Conservation (phyloP, 768 basidiomycete species). For the Saitozyma podzolica region DNA sequence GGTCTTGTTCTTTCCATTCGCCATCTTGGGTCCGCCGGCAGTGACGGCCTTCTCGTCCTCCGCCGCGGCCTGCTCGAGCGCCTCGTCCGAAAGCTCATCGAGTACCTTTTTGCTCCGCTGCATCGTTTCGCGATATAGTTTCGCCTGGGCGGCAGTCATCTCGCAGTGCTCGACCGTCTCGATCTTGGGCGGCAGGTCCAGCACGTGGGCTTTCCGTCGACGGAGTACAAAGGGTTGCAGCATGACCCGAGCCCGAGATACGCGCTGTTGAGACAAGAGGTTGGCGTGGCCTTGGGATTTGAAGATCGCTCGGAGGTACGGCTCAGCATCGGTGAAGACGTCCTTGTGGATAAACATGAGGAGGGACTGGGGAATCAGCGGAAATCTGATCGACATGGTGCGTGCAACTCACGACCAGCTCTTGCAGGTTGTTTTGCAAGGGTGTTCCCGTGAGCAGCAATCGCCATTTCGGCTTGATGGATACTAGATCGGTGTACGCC, state of each 20-base stretch:
- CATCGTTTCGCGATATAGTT: slow-evolving; percentile 82
- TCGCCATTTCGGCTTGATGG: slow-evolving; percentile 83
- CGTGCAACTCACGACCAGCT: slow-evolving; percentile 54
- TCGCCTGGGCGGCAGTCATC: slow-evolving; percentile 77
- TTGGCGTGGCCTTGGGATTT: slow-evolving; percentile 87
- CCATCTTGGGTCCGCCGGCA: slow-evolving; percentile 28
- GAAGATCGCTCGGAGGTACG: slow-evolving; percentile 87
- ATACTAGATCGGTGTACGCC: slow-evolving; percentile 83
- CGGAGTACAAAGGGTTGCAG: slow-evolving; percentile 98
- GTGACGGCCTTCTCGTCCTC: slow-evolving; percentile 43
- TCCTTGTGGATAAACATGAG: slow-evolving; percentile 97
- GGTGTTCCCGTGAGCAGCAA: slow-evolving; percentile 93
- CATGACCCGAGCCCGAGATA: slow-evolving; percentile 96
- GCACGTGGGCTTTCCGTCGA: slow-evolving; percentile 91
- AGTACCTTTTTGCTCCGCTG: slow-evolving; percentile 76
- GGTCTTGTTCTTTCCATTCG: slow-evolving; percentile 30
- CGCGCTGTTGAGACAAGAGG: slow-evolving; percentile 85
- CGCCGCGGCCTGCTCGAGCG: slow-evolving; percentile 48
- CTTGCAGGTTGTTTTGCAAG: slow-evolving; percentile 63
- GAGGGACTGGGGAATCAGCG: slow-evolving; percentile 66
- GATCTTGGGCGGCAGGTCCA: slow-evolving; percentile 84
- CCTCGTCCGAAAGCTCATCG: slow-evolving; percentile 40
- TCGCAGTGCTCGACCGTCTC: slow-evolving; percentile 95
- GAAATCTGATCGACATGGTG: not conserved
- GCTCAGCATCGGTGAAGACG: slow-evolving; percentile 74